Evolutionary conservation across 768 basidiomycete species (phyloP).

Genomic region (Russula abietina): DNA sequence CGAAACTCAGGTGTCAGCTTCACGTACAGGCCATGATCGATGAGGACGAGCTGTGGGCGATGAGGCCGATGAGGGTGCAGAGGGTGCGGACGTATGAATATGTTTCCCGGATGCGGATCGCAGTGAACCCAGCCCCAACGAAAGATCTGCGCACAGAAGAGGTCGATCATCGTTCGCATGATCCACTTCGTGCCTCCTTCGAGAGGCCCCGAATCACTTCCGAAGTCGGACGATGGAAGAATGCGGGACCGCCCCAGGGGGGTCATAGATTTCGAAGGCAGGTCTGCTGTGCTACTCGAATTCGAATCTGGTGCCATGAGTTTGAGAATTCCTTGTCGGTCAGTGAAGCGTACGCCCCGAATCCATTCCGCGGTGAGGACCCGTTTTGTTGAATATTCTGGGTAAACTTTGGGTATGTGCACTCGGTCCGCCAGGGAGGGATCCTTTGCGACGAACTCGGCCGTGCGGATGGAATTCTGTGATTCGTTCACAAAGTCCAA

Average conservation of each 20-base stretch:
- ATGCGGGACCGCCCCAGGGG: slow-evolving; percentile 14
- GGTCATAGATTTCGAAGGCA: slow-evolving; percentile 9
- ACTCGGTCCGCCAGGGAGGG: slow-evolving; percentile 64
- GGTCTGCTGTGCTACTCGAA: neutral
- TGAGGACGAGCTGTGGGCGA: slow-evolving; percentile 63
- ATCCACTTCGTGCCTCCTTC: slow-evolving; percentile 57
- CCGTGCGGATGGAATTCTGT: slow-evolving; percentile 64
- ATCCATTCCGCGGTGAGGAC: slow-evolving; percentile 87
- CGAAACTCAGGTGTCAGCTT: slow-evolving; percentile 60
- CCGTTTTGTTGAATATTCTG: slow-evolving; percentile 63
- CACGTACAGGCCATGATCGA: slow-evolving; percentile 93
- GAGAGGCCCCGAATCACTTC: slow-evolving; percentile 28
- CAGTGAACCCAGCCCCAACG: slow-evolving; percentile 89
- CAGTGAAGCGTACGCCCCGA: slow-evolving; percentile 66
- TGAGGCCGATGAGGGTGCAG: slow-evolving; percentile 36
- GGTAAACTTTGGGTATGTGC: slow-evolving; percentile 71
- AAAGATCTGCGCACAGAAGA: slow-evolving; percentile 89
- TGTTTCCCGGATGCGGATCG: slow-evolving; percentile 70
- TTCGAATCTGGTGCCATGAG: slow-evolving; percentile 49
- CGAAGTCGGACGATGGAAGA: neutral
- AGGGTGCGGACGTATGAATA: slow-evolving; percentile 62
- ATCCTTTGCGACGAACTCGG: slow-evolving; percentile 61
- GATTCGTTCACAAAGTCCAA: slow-evolving; percentile 81
- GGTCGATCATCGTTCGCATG: slow-evolving; percentile 83
- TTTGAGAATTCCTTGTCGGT: slow-evolving; percentile 48